A percentile compares a stretch with the other conserved stretches of the same genome.
phyloP scores from a whole-genome alignment of 495 filamentous ascomycete genomes.

The Mytilinidion resinicola region DNA sequence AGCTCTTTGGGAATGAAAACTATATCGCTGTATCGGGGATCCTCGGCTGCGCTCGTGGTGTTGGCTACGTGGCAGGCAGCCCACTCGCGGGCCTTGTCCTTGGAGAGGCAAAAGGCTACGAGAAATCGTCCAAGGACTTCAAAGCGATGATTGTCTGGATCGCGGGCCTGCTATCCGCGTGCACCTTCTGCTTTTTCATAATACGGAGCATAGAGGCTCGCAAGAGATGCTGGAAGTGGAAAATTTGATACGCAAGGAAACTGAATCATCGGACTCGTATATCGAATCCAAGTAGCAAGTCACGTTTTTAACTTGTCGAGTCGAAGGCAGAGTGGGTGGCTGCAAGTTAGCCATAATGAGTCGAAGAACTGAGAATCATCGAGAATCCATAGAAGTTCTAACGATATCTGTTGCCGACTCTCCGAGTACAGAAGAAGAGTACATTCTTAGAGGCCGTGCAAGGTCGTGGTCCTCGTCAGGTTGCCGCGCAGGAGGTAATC shows the following conservation, averaged over 20 bases:
- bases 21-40: slow-evolving; percentile 5
- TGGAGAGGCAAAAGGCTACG: background rate
- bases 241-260: background rate
- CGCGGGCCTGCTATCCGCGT: background rate
- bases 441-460: slow-evolving; percentile 8
- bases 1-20: slow-evolving; percentile 7
- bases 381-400: slow-evolving; percentile 14
- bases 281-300: no score
- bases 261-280: no score
- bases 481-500: slow-evolving; percentile 7
- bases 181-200: background rate
- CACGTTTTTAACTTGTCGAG: background rate
- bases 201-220: slow-evolving; percentile 1
- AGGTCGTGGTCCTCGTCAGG: slow-evolving; percentile 3
- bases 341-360: slow-evolving; percentile 1
- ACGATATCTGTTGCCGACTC: slow-evolving; percentile 17
- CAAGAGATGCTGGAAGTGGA: background rate
- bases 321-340: slow-evolving; percentile 18
- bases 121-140: background rate
- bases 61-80: slow-evolving; percentile 7
- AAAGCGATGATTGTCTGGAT: background rate
- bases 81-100: slow-evolving; percentile 7
- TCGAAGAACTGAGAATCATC: background rate
- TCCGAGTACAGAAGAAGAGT: slow-evolving; percentile 9
- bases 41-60: slow-evolving; percentile 1